phyloP scores from a whole-genome alignment of 1,139 yeast species.

The Geotrichum macrosporum region DNA sequence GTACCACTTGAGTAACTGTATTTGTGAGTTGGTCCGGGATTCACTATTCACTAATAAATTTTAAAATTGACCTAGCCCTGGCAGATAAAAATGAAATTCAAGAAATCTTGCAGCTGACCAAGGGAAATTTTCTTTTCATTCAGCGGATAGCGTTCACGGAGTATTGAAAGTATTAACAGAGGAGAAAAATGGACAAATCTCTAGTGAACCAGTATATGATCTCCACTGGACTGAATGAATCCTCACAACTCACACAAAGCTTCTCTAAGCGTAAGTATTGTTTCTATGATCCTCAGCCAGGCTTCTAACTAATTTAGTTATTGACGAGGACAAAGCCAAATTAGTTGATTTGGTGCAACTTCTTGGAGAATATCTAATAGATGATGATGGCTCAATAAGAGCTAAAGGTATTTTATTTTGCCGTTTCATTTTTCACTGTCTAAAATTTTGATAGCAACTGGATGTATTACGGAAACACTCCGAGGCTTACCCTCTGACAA shows the following conservation, averaged over 20 bases:
- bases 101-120: no score
- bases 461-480: slow-evolving; percentile 56
- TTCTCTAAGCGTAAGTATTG: slow-evolving; percentile 15
- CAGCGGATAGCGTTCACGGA: no score
- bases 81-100: neutral
- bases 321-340: slow-evolving; percentile 41
- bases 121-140: no score
- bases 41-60: no score
- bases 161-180: no score
- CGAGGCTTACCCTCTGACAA: slow-evolving; percentile 38
- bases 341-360: slow-evolving; percentile 52
- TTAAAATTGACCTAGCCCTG: slow-evolving; percentile 2
- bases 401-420: slow-evolving; percentile 29
- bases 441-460: slow-evolving; percentile 42
- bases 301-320: slow-evolving; percentile 26
- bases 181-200: slow-evolving; percentile 18
- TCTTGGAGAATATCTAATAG: slow-evolving; percentile 60
- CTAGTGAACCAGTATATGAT: slow-evolving; percentile 28
- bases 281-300: neutral
- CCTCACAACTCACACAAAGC: slow-evolving; percentile 16
- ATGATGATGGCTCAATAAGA: slow-evolving; percentile 57
- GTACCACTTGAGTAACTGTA: no score
- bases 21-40: no score
- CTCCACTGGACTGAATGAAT: slow-evolving; percentile 16
- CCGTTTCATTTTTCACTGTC: slow-evolving; percentile 12